Evolutionary conservation across 2,329 filamentous ascomycete species (phyloP).

Genomic region (Diplodia corticola): DNA sequence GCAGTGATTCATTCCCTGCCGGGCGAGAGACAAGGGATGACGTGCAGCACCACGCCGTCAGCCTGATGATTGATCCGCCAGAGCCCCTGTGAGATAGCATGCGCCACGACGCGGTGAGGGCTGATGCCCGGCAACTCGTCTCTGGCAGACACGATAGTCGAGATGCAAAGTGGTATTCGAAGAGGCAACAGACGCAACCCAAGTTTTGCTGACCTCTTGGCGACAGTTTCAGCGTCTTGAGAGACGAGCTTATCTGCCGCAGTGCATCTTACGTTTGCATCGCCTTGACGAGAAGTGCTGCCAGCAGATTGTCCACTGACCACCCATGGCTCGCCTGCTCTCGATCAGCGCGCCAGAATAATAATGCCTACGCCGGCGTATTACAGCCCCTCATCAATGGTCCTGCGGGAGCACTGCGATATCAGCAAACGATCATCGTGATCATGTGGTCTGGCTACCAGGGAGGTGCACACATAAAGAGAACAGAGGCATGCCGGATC

Average conservation of each 20-base stretch:
- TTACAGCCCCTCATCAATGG: neutral
- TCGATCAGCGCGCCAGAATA: neutral
- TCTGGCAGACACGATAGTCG: neutral
- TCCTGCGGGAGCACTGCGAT: neutral
- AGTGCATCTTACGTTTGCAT: neutral
- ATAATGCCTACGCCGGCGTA: neutral
- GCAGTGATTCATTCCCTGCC: neutral
- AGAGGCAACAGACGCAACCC: neutral
- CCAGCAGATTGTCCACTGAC: no score
- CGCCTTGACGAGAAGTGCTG: neutral
- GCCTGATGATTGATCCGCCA: neutral
- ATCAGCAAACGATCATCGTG: conserved; percentile 1
- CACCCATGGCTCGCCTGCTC: neutral
- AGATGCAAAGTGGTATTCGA: neutral
- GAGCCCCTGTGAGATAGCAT: neutral
- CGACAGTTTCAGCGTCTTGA: neutral
- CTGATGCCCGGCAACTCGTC: neutral
- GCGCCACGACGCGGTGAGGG: neutral
- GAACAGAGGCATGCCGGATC: neutral
- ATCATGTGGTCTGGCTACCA: neutral
- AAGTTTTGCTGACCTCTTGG: neutral
- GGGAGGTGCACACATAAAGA: neutral
- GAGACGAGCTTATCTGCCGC: conserved; percentile 5
- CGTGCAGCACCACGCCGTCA: neutral
- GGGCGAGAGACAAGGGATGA: neutral